These are phyloP conservation scores for Capsicum rhomboideum DNA, from an alignment of 257 asterid genomes.

Conservation along the genomic window DNA sequence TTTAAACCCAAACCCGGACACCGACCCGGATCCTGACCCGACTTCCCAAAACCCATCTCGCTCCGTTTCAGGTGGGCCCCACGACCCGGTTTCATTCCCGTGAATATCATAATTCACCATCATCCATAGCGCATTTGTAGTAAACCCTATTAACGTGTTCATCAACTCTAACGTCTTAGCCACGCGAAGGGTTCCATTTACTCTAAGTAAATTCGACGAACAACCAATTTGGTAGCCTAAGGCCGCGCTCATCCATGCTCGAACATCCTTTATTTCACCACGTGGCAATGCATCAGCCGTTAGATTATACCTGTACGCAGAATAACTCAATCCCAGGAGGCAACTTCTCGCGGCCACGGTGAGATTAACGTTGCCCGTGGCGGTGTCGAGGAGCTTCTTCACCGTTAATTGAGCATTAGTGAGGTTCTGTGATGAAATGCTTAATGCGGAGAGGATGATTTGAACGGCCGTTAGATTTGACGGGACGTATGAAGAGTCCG, in stretches of 20 bases:
- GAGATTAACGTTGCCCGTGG: not conserved
- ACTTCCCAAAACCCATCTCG: slow-evolving; percentile 8
- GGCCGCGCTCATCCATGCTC: slow-evolving; percentile 10
- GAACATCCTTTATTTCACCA: slow-evolving; percentile 10
- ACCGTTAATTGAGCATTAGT: not conserved
- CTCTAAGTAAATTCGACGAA: not conserved
- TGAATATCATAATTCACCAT: not conserved
- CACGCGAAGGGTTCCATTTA: slow-evolving; percentile 2
- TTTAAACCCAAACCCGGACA: not conserved
- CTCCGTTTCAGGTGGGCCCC: slow-evolving; percentile 9
- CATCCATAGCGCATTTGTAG: slow-evolving; percentile 5
- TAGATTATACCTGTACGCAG: not conserved
- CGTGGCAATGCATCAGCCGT: not conserved
- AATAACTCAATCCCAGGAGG: not conserved
- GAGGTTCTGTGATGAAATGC: slow-evolving; percentile 6
- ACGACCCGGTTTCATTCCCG: not conserved
- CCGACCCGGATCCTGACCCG: not conserved
- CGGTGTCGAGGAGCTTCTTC: not conserved
- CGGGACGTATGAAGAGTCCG: not conserved
- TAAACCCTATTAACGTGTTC: not conserved
- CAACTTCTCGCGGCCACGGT: not conserved
- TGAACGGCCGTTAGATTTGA: slow-evolving; percentile 3
- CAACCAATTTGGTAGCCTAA: not conserved
- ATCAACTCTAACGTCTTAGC: not conserved
- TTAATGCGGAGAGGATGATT: slow-evolving; percentile 3